Evolutionary conservation across 2,329 filamentous ascomycete genomes (phyloP).

Genomic region (Phialophora expanda): DNA sequence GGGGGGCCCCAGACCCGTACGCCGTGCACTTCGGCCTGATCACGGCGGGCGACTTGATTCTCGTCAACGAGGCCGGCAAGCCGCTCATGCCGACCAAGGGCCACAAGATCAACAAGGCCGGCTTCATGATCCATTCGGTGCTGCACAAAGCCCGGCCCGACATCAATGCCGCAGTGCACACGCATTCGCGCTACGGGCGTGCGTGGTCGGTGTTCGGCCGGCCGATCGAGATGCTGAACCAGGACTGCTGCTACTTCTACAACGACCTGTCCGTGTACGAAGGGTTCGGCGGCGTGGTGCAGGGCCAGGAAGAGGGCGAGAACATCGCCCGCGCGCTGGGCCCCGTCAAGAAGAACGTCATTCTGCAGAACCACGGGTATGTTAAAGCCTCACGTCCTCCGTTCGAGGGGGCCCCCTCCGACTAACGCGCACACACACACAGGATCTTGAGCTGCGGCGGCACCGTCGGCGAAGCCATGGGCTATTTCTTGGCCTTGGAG

Average conservation of each 20-base stretch:
- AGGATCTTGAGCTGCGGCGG: background rate
- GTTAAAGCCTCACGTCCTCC: background rate
- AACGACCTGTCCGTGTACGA: constrained; percentile 59
- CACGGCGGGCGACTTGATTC: constrained; percentile 70
- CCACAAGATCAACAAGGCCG: constrained; percentile 53
- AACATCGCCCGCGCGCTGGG: constrained; percentile 58
- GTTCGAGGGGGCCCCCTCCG: no score
- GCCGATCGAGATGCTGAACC: constrained; percentile 53
- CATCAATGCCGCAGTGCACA: constrained; percentile 61
- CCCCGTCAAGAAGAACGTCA: constrained; percentile 54
- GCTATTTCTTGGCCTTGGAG: constrained; percentile 61
- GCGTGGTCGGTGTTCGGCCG: constrained; percentile 51
- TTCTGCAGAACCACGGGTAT: constrained; percentile 59
- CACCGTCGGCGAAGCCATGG: constrained; percentile 57
- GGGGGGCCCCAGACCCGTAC: no score
- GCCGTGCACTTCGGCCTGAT: constrained; percentile 67
- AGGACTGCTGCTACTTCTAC: constrained; percentile 54
- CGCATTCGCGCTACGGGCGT: constrained; percentile 60
- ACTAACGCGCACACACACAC: background rate
- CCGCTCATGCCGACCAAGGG: constrained; percentile 65
- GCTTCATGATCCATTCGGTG: constrained; percentile 59
- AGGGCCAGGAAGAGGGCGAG: constrained; percentile 59
- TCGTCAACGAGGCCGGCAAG: constrained; percentile 65
- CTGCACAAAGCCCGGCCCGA: constrained; percentile 63
- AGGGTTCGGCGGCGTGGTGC: constrained; percentile 60